These are phyloP conservation scores for Xylaria multiplex DNA, from an alignment of 2,329 filamentous ascomycete species.

Conservation along the genomic window DNA sequence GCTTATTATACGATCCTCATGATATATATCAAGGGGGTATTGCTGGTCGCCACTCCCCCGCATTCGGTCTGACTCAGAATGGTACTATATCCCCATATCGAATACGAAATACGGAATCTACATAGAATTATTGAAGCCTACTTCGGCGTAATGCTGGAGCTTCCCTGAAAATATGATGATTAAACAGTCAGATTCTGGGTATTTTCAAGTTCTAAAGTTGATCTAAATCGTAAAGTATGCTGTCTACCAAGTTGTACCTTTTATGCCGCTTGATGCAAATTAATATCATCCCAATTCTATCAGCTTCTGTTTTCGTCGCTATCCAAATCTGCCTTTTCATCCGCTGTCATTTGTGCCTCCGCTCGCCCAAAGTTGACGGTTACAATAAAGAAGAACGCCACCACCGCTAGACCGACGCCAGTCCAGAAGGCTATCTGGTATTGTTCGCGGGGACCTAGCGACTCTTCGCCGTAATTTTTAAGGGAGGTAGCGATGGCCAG, in stretches of 20 bases:
- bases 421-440: slow-evolving; percentile 50
- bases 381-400: slow-evolving; percentile 42
- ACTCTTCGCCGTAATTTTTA: slow-evolving; percentile 31
- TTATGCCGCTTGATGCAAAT: not conserved
- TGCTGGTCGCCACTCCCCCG: not conserved
- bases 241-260: not conserved
- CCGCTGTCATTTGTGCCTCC: slow-evolving; percentile 47
- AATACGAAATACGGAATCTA: slow-evolving; percentile 11
- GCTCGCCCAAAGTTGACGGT: slow-evolving; percentile 47
- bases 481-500: slow-evolving; percentile 65
- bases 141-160: not conserved
- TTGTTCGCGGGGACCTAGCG: slow-evolving; percentile 40
- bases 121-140: not conserved
- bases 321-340: slow-evolving; percentile 43
- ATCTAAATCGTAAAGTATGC: not conserved
- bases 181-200: not conserved
- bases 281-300: not conserved
- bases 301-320: slow-evolving; percentile 17
- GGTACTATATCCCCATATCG: not conserved
- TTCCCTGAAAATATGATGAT: not conserved
- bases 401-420: slow-evolving; percentile 44
- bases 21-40: no score
- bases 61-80: slow-evolving; percentile 10
- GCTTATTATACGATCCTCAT: no score
- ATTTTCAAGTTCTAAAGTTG: slow-evolving; percentile 1